phyloP scores from a whole-genome alignment of 495 filamentous ascomycete genomes.

The Tuber magnatum region DNA sequence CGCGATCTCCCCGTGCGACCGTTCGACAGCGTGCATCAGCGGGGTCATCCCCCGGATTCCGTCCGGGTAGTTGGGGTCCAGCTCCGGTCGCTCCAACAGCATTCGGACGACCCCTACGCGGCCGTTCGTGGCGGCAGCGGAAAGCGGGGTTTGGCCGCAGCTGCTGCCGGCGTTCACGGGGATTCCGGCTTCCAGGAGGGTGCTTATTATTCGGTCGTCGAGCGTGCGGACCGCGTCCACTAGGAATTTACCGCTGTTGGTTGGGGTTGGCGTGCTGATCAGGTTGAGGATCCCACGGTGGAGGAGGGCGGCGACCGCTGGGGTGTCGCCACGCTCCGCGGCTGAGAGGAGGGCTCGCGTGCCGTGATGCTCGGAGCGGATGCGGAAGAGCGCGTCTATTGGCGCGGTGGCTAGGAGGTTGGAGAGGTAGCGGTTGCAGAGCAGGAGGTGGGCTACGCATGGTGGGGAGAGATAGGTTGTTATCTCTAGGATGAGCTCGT shows the following conservation, averaged over 20 bases:
- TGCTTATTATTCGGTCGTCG: not conserved
- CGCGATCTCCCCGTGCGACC: not conserved
- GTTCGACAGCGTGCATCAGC: not conserved
- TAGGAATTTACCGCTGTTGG: not conserved
- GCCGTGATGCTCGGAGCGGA: not conserved
- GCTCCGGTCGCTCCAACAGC: not conserved
- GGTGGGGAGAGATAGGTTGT: not conserved
- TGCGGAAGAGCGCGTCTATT: conserved; percentile 1
- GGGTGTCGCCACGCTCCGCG: not conserved
- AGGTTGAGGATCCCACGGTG: not conserved
- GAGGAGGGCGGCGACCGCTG: not conserved
- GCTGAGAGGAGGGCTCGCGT: not conserved
- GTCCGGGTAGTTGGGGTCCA: not conserved
- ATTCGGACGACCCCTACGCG: not conserved
- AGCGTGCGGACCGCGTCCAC: not conserved
- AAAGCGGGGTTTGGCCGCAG: not conserved
- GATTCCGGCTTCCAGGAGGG: not conserved
- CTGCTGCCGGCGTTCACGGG: not conserved
- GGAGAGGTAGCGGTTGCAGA: not conserved
- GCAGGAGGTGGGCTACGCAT: not conserved
- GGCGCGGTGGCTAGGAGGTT: not conserved
- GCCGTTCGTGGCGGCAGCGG: not conserved
- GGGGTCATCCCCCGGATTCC: not conserved
- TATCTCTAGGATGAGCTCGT: not conserved
- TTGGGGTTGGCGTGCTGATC: not conserved